phyloP scores from a whole-genome alignment of 2,329 filamentous ascomycete species.

The Trichoderma endophyticum region DNA sequence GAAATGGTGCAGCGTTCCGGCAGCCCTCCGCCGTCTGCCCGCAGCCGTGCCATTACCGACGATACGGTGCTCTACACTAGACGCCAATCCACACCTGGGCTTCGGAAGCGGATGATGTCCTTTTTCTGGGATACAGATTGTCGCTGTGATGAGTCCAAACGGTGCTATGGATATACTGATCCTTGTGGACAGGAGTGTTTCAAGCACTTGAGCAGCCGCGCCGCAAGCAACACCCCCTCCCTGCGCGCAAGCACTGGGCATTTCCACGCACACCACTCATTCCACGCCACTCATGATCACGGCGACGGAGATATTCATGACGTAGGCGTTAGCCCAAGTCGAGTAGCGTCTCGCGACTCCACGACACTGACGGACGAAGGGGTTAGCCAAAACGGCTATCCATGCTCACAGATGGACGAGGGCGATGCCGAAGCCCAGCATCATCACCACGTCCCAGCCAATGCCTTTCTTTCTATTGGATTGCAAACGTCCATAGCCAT shows the following conservation, averaged over 20 bases:
- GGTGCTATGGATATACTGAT: conserved; percentile 63
- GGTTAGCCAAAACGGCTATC: conserved; percentile 22
- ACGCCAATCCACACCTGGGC: conserved; percentile 52
- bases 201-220: conserved; percentile 50
- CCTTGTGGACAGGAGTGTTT: conserved; percentile 65
- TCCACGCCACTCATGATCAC: conserved; percentile 28
- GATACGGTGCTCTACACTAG: conserved; percentile 34
- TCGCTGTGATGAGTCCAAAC: conserved; percentile 59
- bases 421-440: conserved; percentile 57
- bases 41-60: conserved; percentile 28
- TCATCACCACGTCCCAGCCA: conserved; percentile 92
- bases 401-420: conserved; percentile 31
- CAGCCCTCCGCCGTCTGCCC: conserved; percentile 24
- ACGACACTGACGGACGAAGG: conserved; percentile 28
- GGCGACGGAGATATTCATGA: conserved; percentile 28
- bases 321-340: conserved; percentile 33
- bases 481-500: conserved; percentile 95
- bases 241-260: conserved; percentile 43
- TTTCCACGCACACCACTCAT: conserved; percentile 27
- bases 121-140: conserved; percentile 64
- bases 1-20: conserved; percentile 26
- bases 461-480: conserved; percentile 91
- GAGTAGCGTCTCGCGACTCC: conserved; percentile 40
- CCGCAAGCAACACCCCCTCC: conserved; percentile 33
- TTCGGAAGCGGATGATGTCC: conserved; percentile 57